Conservation (phyloP, 169 alveolate species). For the Besnoitia besnoiti region DNA sequence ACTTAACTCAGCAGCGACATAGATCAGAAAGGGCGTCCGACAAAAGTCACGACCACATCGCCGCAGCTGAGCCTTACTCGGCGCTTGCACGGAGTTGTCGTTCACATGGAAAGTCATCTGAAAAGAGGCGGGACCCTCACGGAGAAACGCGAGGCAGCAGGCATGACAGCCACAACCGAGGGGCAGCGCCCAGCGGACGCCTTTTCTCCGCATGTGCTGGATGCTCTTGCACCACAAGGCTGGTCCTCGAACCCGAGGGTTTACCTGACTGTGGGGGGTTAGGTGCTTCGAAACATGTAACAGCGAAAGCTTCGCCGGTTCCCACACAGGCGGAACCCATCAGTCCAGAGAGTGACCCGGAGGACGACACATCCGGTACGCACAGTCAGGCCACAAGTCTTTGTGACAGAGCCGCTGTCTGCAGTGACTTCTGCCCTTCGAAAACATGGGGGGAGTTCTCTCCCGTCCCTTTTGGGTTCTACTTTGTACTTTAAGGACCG, state of each 20-base stretch:
- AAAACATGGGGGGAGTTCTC: no score
- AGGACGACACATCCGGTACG: no score
- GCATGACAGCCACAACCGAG: neutral
- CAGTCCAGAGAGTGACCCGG: no score
- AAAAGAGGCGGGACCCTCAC: neutral
- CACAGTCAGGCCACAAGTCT: no score
- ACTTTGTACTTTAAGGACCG: no score
- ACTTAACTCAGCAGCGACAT: neutral
- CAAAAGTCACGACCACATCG: neutral
- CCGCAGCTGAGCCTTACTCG: neutral
- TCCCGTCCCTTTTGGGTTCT: no score
- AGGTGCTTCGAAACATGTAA: neutral
- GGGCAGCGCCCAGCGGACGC: neutral
- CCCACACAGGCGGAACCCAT: no score
- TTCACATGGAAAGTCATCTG: neutral
- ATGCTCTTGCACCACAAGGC: neutral
- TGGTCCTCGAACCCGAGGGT: neutral
- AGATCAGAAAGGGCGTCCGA: neutral
- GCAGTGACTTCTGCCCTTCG: no score
- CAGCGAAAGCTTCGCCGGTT: no score
- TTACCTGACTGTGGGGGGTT: neutral
- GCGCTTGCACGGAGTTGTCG: neutral
- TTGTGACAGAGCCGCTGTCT: no score
- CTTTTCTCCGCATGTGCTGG: neutral
- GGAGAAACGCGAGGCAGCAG: neutral